Base-by-base conservation (phyloP, 805 yeast genomes). In the Myxozyma sirexii region DNA sequence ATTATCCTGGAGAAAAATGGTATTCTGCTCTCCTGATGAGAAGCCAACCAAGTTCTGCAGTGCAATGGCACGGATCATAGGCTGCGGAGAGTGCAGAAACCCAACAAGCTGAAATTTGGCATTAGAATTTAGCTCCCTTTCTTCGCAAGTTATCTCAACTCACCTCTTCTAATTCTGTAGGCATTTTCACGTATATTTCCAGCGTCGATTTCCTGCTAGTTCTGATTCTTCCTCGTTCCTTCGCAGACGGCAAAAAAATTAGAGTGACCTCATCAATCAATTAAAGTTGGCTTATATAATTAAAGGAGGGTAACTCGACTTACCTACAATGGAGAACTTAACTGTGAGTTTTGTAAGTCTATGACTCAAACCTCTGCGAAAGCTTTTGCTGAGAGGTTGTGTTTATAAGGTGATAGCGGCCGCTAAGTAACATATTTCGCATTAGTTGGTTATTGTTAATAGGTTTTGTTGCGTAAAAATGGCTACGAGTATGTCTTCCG, bases 51-150 rank as follows among this genome's bases (percentile, higher is more conserved):
- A 73, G 71, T 90, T 85, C 68, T 88, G 94, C 49, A 92, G 77
- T 0, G 97, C 97, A 57, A 91, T 86, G 67, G 86, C 90, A 60
- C 87, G 84, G 33, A 90, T 88, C 10, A 87, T 86, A 1, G 88
- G 85, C 70, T 87, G 90, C 1, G 88, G 86, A 6, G 93, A 83
- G 72, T 89, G 97, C 62, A 92, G 78, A 70, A 92, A 91, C 49
- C 80, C 84, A 23, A 90, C 96, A 45, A 92, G 77, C 77, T 82
- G 69, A 24, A 53, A 54, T 43, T 31, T 47, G 54, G 38, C 23
- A 27, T 26, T 39, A 49, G 52, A 21, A 29, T 37, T 53, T 42
- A 24, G 31, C 13, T 39, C 43, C 39, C n/a, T 45, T 13, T 19
- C 29, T 29, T n/a, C 47, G 12, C 45, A 17, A 33, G 17, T 12